Evolutionary conservation across 139 green algal genomes (phyloP), one percentile per base, ranked within the genome.

Genomic region (Chlorella sorokiniana): DNA sequence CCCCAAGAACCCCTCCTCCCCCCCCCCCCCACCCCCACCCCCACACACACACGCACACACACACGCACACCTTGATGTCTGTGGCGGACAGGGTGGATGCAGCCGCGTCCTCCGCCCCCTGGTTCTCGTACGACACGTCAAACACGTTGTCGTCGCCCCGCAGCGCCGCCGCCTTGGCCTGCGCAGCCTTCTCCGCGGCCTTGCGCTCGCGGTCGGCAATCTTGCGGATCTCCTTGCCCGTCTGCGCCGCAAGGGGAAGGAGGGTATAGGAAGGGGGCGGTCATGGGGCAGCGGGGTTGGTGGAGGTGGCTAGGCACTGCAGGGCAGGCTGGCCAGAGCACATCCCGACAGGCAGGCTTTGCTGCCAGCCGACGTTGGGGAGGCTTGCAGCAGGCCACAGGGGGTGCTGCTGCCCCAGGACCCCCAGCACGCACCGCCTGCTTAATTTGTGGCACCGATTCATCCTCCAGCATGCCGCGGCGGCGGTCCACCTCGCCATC

Each of bases 131-230:
- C 5, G 93, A 89, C 14, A 99, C 97, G 52, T 99, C 96, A 86
- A 99, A 99, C 37, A 98, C 96, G 76, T 95, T 97, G 81, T 98
- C 94, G 81, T 99, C 97, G 62, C 99, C 96, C 8, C 80, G 84
- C 83, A 99, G 78, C 4, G 97, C 96, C 20, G 94, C 94, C 72
- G 90, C 83, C 88, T 97, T 98, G 14, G 88, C 84, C 20, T 84
- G 81, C 67, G 90, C 88, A 31, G 93, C 92, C 75, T 94, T 93
- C 84, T 97, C 93, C 38, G 86, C 54, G n/a, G 88, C 86, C 84
- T 95, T 94, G 25, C 95, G 91, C 85, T 96, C 93, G 82, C 94
- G 94, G 78, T 98, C 93, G 1, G 89, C 88, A 1, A 96, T 62
- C 86, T 97, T 98, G 82, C 93, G 95, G 42, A 81, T 75, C 37